Evolutionary conservation across 192 early-diverging fungal species (phyloP), one percentile per base, ranked within the genome.

Genomic region (Fimicolochytrium jonesii): DNA sequence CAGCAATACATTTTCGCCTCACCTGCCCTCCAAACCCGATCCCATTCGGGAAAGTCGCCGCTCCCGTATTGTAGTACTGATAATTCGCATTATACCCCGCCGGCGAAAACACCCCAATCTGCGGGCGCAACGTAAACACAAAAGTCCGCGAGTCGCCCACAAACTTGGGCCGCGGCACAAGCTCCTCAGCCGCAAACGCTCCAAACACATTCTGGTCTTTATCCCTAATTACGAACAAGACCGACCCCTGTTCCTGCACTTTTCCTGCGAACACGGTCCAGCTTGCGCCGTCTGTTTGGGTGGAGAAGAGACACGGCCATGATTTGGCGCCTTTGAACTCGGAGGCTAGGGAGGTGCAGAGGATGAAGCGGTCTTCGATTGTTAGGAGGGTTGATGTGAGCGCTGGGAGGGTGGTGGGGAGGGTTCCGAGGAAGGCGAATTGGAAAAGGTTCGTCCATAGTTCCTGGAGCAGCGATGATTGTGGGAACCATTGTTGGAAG

Each of bases 11-110:
- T 9, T 48, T 15, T n/a, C 49, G 23, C 34, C n/a, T n/a, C n/a
- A n/a, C n/a, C n/a, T n/a, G n/a, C 4, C 67, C 67, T 2, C 67
- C 67, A 55, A 69, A 62, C 43, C 59, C 67, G 7, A 69, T n/a
- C 31, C 67, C 67, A 52, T 69, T 69, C 5, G 67, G 48, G 2
- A 62, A 49, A 20, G 67, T 69, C 33, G 32, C 7, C 4, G 50
- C 43, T 3, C 67, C 67, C 6, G 3, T n/a, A 17, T 62, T 55
- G 30, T 55, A 45, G 51, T 69, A 69, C 34, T 55, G 50, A 32
- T 62, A 61, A 30, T 69, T 60, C 28, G 15, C 10, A 37, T 69
- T 69, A 26, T 28, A 29, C 13, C 67, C 59, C 11, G 67, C 34
- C 9, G 67, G 6, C 17, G 15, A 41, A 32, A 54, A 62, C 1